Conservation (phyloP, 2,329 filamentous ascomycete species). For the Fusarium longipes region DNA sequence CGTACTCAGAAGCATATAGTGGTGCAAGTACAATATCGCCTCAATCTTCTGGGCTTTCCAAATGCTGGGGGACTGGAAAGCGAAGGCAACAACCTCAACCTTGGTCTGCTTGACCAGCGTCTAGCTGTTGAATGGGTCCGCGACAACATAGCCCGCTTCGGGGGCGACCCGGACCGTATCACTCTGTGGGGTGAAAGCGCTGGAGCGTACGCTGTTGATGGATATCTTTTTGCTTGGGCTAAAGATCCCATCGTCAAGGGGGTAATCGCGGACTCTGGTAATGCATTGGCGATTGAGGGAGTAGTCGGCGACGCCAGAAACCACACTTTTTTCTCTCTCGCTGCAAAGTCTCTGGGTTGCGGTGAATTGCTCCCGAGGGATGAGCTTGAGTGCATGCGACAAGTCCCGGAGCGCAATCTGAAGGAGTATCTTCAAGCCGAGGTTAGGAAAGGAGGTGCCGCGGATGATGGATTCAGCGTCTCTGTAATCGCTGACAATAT, state of each 20-base stretch:
- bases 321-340: slow-evolving; percentile 20
- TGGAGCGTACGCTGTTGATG: slow-evolving; percentile 26
- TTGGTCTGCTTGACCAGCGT: slow-evolving; percentile 35
- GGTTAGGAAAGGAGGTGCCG: slow-evolving; percentile 23
- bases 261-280: slow-evolving; percentile 32
- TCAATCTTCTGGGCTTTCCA: slow-evolving; percentile 30
- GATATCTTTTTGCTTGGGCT: slow-evolving; percentile 35
- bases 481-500: slow-evolving; percentile 22
- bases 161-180: slow-evolving; percentile 33
- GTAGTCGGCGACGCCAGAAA: slow-evolving; percentile 11
- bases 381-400: slow-evolving; percentile 31
- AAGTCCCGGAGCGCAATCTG: slow-evolving; percentile 1
- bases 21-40: slow-evolving; percentile 32
- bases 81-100: slow-evolving; percentile 19
- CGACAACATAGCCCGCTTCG: slow-evolving; percentile 32
- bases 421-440: slow-evolving; percentile 32
- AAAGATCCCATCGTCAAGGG: slow-evolving; percentile 29
- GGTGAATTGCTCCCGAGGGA: background rate
- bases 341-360: slow-evolving; percentile 14
- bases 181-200: slow-evolving; percentile 38
- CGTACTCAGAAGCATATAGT: slow-evolving; percentile 36
- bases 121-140: slow-evolving; percentile 39
- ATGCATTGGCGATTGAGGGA: slow-evolving; percentile 27
- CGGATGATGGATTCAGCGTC: slow-evolving; percentile 24
- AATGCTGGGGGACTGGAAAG: slow-evolving; percentile 16